These are phyloP conservation scores for Magnusiomyces ingens DNA, from an alignment of 1,139 yeast genomes.

Conservation along the genomic window DNA sequence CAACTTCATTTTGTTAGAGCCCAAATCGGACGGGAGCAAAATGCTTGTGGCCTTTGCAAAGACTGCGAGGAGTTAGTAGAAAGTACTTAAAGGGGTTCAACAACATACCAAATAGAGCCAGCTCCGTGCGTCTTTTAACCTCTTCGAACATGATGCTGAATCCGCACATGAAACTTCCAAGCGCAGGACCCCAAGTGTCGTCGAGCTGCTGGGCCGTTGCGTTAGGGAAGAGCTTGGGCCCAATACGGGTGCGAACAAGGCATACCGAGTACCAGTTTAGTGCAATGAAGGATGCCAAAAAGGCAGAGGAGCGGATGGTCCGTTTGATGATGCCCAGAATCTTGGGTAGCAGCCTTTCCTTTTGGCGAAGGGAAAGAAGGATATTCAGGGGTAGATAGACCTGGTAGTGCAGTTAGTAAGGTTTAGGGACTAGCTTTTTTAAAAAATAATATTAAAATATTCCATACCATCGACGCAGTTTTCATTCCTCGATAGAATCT, in stretches of 20 bases:
- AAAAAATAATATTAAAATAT: slow-evolving; percentile 25
- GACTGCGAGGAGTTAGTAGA: slow-evolving; percentile 3
- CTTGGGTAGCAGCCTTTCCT: slow-evolving; percentile 6
- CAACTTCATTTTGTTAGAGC: background rate
- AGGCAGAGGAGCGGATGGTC: slow-evolving; percentile 35
- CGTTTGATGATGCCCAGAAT: slow-evolving; percentile 13
- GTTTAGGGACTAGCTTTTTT: background rate
- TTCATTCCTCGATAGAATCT: slow-evolving; percentile 35
- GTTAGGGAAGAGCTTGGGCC: slow-evolving; percentile 29
- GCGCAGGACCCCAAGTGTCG: slow-evolving; percentile 33
- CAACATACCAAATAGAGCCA: slow-evolving; percentile 34
- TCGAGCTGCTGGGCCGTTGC: slow-evolving; percentile 31
- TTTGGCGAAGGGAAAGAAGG: slow-evolving; percentile 16
- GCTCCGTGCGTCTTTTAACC: slow-evolving; percentile 37
- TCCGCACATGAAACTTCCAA: slow-evolving; percentile 36
- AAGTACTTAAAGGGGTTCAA: background rate
- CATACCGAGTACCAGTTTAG: slow-evolving; percentile 40
- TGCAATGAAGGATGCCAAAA: slow-evolving; percentile 36
- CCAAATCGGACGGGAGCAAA: slow-evolving; percentile 11
- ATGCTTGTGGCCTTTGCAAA: slow-evolving; percentile 14
- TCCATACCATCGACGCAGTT: slow-evolving; percentile 28
- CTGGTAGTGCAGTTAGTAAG: background rate
- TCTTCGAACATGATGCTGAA: slow-evolving; percentile 36
- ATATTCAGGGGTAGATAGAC: slow-evolving; percentile 26
- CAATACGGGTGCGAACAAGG: slow-evolving; percentile 33